phyloP scores from a whole-genome alignment of 129 eudicot species.

The Glebionis coronaria region DNA sequence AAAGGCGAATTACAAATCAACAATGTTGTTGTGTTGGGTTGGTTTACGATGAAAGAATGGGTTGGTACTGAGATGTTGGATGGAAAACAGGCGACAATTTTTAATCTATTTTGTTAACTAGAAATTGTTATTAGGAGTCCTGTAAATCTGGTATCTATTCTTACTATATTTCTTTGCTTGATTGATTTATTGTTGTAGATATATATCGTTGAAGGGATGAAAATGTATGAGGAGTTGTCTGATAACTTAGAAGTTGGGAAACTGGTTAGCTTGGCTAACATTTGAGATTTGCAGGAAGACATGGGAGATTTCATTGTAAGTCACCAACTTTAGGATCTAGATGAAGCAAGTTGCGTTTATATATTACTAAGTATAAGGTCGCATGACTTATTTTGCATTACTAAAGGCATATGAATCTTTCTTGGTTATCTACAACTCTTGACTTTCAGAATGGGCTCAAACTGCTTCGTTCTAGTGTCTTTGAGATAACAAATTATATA shows the following conservation, averaged over 20 bases:
- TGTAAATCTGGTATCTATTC: conserved; percentile 1
- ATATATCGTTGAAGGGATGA: conserved; percentile 27
- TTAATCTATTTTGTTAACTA: too few species aligned
- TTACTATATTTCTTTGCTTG: background rate
- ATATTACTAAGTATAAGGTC: conserved; percentile 14
- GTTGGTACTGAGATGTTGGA: conserved; percentile 58
- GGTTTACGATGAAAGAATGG: too few species aligned
- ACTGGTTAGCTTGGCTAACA: conserved; percentile 48
- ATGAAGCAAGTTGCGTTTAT: too few species aligned
- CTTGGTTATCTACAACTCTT: conserved; percentile 17
- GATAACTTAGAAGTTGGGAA: conserved; percentile 60
- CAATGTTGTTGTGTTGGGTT: too few species aligned
- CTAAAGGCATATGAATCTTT: conserved; percentile 3
- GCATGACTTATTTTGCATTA: background rate
- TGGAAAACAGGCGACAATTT: too few species aligned
- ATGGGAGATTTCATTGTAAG: too few species aligned
- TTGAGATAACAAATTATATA: conserved; percentile 19
- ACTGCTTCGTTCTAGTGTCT: background rate
- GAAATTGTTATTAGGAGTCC: background rate
- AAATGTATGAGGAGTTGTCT: conserved; percentile 52
- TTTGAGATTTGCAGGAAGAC: too few species aligned
- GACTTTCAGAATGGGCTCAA: conserved; percentile 14
- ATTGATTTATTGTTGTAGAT: background rate
- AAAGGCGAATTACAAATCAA: too few species aligned
- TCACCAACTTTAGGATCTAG: too few species aligned